Percentiles rank a stretch among this genome's conserved stretches.
Evolutionary conservation across 305 asterid genomes (phyloP).

Genomic region (Ajuga reptans): DNA sequence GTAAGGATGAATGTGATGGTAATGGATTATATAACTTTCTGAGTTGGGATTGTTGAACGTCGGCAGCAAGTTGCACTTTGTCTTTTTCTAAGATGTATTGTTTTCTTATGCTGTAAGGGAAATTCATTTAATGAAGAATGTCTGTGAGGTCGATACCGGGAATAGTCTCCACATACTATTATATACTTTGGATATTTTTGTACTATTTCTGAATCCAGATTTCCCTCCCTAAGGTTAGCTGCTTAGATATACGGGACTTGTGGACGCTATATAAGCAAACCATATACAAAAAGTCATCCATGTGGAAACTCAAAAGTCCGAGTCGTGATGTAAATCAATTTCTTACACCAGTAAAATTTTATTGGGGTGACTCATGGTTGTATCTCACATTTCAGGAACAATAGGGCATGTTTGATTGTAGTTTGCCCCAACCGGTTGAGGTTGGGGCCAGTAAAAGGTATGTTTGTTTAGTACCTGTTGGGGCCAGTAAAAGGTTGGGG

Average conservation of each 20-base stretch:
- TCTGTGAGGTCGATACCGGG: neutral
- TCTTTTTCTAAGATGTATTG: neutral
- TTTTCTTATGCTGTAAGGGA: no score
- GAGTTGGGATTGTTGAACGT: neutral
- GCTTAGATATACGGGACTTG: neutral
- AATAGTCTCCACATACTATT: neutral
- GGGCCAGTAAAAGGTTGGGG: no score
- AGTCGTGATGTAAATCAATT: neutral
- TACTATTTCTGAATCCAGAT: neutral
- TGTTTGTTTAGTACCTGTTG: no score
- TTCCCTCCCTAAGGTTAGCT: no score
- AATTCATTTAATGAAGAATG: neutral
- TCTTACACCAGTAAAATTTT: neutral
- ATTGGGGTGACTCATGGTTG: neutral
- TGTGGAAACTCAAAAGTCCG: neutral
- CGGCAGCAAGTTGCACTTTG: slow-evolving; percentile 4
- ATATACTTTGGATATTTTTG: neutral
- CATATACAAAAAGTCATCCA: neutral
- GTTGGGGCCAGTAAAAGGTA: no score
- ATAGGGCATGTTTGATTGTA: no score
- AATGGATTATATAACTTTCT: neutral
- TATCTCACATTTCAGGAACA: neutral
- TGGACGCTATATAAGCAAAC: neutral
- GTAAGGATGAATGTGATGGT: neutral
- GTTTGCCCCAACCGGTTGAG: no score